Evolutionary conservation across 2,329 filamentous ascomycete genomes (phyloP).

Genomic region (Botryosphaeria dothidea): DNA sequence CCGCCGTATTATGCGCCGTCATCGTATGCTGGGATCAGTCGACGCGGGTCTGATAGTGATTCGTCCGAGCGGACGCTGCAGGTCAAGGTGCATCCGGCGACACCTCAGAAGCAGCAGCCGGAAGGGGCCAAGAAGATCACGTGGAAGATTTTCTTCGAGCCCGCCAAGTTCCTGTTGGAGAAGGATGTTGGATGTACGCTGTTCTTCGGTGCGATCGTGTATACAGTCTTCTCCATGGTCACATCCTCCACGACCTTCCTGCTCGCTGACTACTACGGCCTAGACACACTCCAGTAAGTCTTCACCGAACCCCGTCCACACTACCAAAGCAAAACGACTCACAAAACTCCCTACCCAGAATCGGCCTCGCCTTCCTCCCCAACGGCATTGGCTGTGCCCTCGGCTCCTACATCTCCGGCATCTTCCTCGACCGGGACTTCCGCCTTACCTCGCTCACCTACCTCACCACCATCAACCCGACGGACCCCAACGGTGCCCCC

Average conservation of each 20-base stretch:
- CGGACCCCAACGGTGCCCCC: neutral
- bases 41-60: neutral
- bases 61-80: neutral
- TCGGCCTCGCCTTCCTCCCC: constrained; percentile 55
- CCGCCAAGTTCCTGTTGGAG: constrained; percentile 7
- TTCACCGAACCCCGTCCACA: neutral
- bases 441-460: neutral
- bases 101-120: neutral
- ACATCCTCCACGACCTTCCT: constrained; percentile 55
- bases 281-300: constrained; percentile 43
- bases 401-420: constrained; percentile 54
- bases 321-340: neutral
- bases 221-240: constrained; percentile 58
- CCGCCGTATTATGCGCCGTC: neutral
- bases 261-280: constrained; percentile 46
- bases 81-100: neutral
- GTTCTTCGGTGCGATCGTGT: constrained; percentile 52
- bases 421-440: constrained; percentile 55
- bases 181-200: constrained; percentile 47
- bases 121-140: neutral
- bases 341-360: constrained; percentile 20
- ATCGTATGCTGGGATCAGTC: neutral
- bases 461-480: neutral
- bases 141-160: neutral
- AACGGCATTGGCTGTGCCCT: constrained; percentile 58